These are phyloP conservation scores for Ceratobasidium sp. DNA, from an alignment of 1,284 basidiomycete genomes.

Conservation along the genomic window DNA sequence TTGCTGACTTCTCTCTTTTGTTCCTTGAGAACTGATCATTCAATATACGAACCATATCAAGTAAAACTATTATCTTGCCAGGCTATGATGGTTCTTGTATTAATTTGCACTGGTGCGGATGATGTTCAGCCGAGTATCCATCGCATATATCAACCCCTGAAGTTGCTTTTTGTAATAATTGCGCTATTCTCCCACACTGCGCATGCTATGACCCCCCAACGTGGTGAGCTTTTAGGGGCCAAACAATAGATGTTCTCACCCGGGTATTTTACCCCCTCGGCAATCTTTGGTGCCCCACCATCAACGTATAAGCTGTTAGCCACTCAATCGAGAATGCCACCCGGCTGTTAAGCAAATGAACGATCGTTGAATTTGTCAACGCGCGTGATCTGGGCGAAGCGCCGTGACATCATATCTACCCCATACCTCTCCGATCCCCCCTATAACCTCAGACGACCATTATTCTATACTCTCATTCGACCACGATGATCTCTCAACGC, in stretches of 20 bases:
- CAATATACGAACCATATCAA: no score
- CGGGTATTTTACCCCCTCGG: not conserved
- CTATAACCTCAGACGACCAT: constrained; percentile 16
- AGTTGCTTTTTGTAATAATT: not conserved
- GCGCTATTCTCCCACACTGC: not conserved
- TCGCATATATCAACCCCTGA: not conserved
- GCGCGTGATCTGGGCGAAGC: constrained; percentile 24
- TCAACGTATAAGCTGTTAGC: not conserved
- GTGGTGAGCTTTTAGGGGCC: not conserved
- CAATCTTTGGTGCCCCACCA: not conserved
- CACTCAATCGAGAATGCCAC: not conserved
- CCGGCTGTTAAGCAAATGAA: not conserved
- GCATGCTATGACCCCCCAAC: not conserved
- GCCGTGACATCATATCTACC: constrained; percentile 24
- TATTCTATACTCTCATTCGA: not conserved
- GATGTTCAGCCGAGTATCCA: no score
- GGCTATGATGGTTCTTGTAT: not conserved
- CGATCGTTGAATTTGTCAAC: not conserved
- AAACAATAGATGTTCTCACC: constrained; percentile 1
- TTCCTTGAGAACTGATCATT: constrained; percentile 1
- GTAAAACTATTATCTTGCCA: not conserved
- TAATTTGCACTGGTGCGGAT: not conserved
- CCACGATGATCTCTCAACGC: constrained; percentile 32
- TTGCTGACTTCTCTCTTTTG: constrained; percentile 25
- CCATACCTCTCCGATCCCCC: constrained; percentile 8